Evolutionary conservation across 306 rosid species (phyloP), one percentile per base, ranked within the genome.

Genomic region (Morella rubra): DNA sequence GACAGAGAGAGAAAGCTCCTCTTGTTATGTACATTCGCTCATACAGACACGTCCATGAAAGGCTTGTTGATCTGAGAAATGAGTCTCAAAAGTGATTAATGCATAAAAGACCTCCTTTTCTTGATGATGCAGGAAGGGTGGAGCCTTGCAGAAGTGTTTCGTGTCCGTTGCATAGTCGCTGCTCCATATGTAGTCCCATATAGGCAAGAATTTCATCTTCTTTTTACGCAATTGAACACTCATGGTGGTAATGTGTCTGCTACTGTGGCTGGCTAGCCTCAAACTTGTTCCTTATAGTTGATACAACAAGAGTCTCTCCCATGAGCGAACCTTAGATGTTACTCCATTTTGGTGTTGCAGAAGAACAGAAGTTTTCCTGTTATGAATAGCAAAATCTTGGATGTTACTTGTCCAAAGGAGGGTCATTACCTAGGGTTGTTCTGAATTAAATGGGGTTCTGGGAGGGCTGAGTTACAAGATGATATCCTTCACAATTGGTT

Each of bases 151-250:
- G 97, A 92, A 72, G 69, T 80, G 27, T 92, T 89, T 76, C 73
- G 47, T 72, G 83, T 92, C 76, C 91, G 84, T 7, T 92, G 97
- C 82, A 66, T 92, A 22, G 82, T 92, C 45, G 93, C 92, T 83
- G 97, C 96, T 51, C 96, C 96, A 45, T 89, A 91, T 67, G 92
- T 87, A 58, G 96, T 91, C 85, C 96, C 97, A 10, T 92, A 92
- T 83, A 89, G 96, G 96, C 2, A 51, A 56, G 61, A 44, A 22
- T 44, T 13, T 55, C 45, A 67, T 64, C 44, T 64, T 13, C 77
- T 32, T 71, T 77, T 24, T 58, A 54, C 64, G 61, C 73, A 51
- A 71, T 68, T 44, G 68, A 68, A 77, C 52, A 16, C 46, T 56
- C 12, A 51, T n/a, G 22, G 42, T 16, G 45, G 44, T 41, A 6